These are phyloP conservation scores for Incumbomyces lentus DNA, from an alignment of 2,329 filamentous ascomycete species.

Conservation along the genomic window DNA sequence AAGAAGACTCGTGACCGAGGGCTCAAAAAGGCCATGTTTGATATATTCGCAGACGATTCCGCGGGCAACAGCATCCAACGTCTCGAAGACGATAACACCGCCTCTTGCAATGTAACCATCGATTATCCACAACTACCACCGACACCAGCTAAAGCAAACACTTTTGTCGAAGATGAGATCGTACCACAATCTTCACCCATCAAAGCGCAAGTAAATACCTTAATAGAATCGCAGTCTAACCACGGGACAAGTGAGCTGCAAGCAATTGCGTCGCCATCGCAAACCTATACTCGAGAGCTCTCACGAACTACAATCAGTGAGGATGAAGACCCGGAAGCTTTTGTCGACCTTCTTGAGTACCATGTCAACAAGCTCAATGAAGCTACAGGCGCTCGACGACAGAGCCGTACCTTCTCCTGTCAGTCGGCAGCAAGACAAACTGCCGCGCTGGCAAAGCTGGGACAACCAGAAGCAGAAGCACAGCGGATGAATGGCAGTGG, in stretches of 20 bases:
- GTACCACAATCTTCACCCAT: slow-evolving; percentile 19
- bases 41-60: slow-evolving; percentile 44
- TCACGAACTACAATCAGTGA: slow-evolving; percentile 8
- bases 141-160: slow-evolving; percentile 14
- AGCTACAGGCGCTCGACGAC: not conserved
- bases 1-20: slow-evolving; percentile 30
- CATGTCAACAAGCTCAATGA: slow-evolving; percentile 30
- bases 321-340: slow-evolving; percentile 19
- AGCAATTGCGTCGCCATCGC: not conserved
- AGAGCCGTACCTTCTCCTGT: slow-evolving; percentile 6
- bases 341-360: slow-evolving; percentile 27
- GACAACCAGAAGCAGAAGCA: not conserved
- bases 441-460: slow-evolving; percentile 9
- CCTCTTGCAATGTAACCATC: not conserved
- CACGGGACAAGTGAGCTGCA: slow-evolving; percentile 1
- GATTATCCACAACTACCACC: slow-evolving; percentile 12
- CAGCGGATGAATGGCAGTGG: slow-evolving; percentile 3
- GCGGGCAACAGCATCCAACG: slow-evolving; percentile 41
- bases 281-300: not conserved
- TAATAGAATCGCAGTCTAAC: slow-evolving; percentile 1
- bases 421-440: slow-evolving; percentile 10
- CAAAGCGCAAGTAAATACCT: not conserved
- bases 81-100: slow-evolving; percentile 26
- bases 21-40: slow-evolving; percentile 34
- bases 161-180: slow-evolving; percentile 3